phyloP scores from a whole-genome alignment of 257 asterid genomes.

The Penstemon barbatus region DNA sequence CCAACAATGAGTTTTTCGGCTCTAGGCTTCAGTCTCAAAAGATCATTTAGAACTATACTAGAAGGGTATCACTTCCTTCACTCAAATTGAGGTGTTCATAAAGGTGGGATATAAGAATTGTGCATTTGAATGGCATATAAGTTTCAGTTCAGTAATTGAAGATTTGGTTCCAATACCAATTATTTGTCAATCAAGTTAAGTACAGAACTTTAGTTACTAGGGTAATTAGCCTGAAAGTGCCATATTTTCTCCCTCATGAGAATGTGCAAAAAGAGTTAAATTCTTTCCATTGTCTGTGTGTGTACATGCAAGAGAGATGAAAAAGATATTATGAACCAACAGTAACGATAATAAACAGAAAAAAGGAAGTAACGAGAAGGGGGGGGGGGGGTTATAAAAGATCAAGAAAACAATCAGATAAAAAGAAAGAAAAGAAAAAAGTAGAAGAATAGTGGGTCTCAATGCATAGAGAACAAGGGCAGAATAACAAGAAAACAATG shows the following conservation, averaged over 20 bases:
- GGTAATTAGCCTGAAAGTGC: not conserved
- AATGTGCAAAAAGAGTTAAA: too few relatives aligned
- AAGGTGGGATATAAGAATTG: not conserved
- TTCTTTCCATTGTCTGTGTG: too few relatives aligned
- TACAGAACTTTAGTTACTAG: not conserved
- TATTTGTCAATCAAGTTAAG: not conserved
- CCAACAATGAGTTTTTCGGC: not conserved
- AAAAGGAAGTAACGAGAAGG: not conserved
- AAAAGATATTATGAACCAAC: not conserved
- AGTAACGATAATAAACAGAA: not conserved
- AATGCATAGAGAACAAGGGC: slow-evolving; percentile 1
- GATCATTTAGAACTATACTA: too few relatives aligned
- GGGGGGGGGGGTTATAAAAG: not conserved
- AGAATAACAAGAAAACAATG: not conserved
- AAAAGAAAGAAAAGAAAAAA: too few relatives aligned
- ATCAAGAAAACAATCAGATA: too few relatives aligned
- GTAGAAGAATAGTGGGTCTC: not conserved
- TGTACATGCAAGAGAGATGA: too few relatives aligned
- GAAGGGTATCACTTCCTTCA: not conserved
- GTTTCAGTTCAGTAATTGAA: not conserved
- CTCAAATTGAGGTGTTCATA: too few relatives aligned
- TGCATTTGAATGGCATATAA: not conserved
- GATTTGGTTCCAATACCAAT: not conserved
- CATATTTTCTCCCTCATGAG: too few relatives aligned
- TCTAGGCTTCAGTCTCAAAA: not conserved